Conservation (phyloP, 2,329 filamentous ascomycete species). For the Colletotrichum falcatum region DNA sequence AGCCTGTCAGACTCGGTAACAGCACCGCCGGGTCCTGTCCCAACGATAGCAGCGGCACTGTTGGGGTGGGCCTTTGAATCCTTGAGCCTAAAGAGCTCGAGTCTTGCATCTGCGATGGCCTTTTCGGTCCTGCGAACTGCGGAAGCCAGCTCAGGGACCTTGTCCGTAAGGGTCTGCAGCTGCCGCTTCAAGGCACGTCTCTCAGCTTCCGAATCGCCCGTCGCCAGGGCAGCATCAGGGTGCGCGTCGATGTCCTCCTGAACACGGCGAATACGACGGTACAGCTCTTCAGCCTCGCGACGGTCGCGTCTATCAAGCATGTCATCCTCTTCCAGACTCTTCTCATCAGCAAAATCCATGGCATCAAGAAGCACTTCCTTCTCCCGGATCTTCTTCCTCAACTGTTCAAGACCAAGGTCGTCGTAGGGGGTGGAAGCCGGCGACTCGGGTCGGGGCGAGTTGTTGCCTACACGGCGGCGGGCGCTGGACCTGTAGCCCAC, state of each 20-base stretch:
- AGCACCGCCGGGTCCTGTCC: slow-evolving; percentile 89
- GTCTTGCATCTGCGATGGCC: slow-evolving; percentile 88
- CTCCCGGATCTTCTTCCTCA: slow-evolving; percentile 92
- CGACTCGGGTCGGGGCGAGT: slow-evolving; percentile 83
- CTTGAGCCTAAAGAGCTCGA: slow-evolving; percentile 92
- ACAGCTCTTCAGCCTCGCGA: slow-evolving; percentile 92
- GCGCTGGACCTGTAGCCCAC: slow-evolving; percentile 95
- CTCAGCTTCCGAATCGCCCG: slow-evolving; percentile 88
- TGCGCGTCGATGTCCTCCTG: slow-evolving; percentile 96
- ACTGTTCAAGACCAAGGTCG: slow-evolving; percentile 85
- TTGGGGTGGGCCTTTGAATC: slow-evolving; percentile 93
- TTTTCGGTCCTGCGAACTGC: slow-evolving; percentile 92
- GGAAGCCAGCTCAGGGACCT: slow-evolving; percentile 90
- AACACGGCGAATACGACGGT: slow-evolving; percentile 88
- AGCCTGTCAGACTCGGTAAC: slow-evolving; percentile 95
- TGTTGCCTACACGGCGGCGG: slow-evolving; percentile 82
- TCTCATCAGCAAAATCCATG: slow-evolving; percentile 96
- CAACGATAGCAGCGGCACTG: slow-evolving; percentile 83
- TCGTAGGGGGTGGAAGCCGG: slow-evolving; percentile 81
- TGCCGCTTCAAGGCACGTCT: slow-evolving; percentile 87
- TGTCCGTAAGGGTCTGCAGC: slow-evolving; percentile 88
- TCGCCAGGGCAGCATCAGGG: slow-evolving; percentile 78
- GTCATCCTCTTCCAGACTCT: slow-evolving; percentile 89
- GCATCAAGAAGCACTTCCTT: slow-evolving; percentile 95
- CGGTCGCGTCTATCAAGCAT: slow-evolving; percentile 90